phyloP scores from a whole-genome alignment of 2,329 filamentous ascomycete genomes.

The Aureobasidium sp. region DNA sequence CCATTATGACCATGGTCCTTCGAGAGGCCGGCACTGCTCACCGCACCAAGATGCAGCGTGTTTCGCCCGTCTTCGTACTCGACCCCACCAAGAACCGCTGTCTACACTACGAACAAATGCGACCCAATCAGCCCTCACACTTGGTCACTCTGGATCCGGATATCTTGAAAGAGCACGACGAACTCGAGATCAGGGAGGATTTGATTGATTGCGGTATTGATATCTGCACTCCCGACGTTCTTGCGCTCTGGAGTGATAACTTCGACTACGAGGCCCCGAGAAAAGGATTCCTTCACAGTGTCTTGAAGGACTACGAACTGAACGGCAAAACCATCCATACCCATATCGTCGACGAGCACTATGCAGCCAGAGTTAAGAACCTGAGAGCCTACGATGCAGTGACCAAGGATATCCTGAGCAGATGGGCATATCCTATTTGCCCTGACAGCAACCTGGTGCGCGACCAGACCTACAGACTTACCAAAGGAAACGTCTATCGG shows the following conservation, averaged over 20 bases:
- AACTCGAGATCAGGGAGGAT: slow-evolving; percentile 78
- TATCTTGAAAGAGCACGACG: slow-evolving; percentile 61
- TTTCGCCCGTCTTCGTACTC: slow-evolving; percentile 76
- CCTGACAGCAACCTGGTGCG: slow-evolving; percentile 80
- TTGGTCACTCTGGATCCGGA: slow-evolving; percentile 68
- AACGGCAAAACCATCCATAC: slow-evolving; percentile 97
- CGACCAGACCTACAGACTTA: slow-evolving; percentile 65
- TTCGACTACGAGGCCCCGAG: slow-evolving; percentile 92
- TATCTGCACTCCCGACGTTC: slow-evolving; percentile 92
- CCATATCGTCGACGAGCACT: slow-evolving; percentile 73
- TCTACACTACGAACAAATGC: slow-evolving; percentile 89
- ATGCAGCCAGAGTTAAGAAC: slow-evolving; percentile 78
- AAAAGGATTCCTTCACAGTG: slow-evolving; percentile 81
- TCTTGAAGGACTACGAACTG: slow-evolving; percentile 92
- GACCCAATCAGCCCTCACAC: slow-evolving; percentile 55
- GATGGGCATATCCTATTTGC: slow-evolving; percentile 82
- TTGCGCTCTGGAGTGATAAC: slow-evolving; percentile 93
- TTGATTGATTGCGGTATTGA: slow-evolving; percentile 92
- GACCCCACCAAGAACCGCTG: slow-evolving; percentile 73
- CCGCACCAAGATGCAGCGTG: slow-evolving; percentile 63
- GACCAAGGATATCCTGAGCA: slow-evolving; percentile 72
- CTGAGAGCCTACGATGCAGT: slow-evolving; percentile 85
- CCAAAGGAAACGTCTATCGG: slow-evolving; percentile 62
- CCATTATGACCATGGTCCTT: slow-evolving; percentile 95
- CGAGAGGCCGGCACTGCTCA: slow-evolving; percentile 67